A percentile compares a stretch with the other conserved stretches of the same genome.
Evolutionary conservation across 805 yeast species (phyloP).

Genomic region (Candida qinlingensis): DNA sequence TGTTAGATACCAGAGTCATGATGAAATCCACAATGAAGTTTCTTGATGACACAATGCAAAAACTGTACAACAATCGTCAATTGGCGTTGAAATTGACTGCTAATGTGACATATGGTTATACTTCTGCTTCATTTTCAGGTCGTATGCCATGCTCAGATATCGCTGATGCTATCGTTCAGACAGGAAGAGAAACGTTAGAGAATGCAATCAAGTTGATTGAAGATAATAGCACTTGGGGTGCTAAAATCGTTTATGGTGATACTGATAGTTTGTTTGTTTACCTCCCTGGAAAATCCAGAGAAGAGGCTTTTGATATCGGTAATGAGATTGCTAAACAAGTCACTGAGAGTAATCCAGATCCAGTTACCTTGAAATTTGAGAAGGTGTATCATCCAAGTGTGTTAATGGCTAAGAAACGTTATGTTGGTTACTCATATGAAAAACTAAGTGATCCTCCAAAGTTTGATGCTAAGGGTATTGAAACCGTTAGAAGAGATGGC

Average conservation of each 20-base stretch:
- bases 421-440: slow-evolving; percentile 83
- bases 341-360: slow-evolving; percentile 68
- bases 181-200: slow-evolving; percentile 81
- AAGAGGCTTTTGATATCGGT: slow-evolving; percentile 77
- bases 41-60: slow-evolving; percentile 42
- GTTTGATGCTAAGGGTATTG: slow-evolving; percentile 96
- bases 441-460: slow-evolving; percentile 41
- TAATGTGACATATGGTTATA: slow-evolving; percentile 93
- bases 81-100: slow-evolving; percentile 86
- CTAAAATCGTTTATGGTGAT: slow-evolving; percentile 94
- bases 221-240: slow-evolving; percentile 58
- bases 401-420: slow-evolving; percentile 79
- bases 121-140: slow-evolving; percentile 93
- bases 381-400: slow-evolving; percentile 89
- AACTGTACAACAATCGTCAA: slow-evolving; percentile 70
- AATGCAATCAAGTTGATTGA: slow-evolving; percentile 69
- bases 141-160: slow-evolving; percentile 96
- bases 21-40: slow-evolving; percentile 69
- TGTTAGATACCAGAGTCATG: slow-evolving; percentile 73
- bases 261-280: slow-evolving; percentile 92
- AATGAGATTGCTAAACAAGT: slow-evolving; percentile 58
- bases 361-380: slow-evolving; percentile 81
- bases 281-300: slow-evolving; percentile 73
- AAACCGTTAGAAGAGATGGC: slow-evolving; percentile 91
- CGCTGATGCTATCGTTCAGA: slow-evolving; percentile 90